Evolutionary conservation across 352 stramenopile species (phyloP).

Genomic region (Hyaloperonospora brassicae): DNA sequence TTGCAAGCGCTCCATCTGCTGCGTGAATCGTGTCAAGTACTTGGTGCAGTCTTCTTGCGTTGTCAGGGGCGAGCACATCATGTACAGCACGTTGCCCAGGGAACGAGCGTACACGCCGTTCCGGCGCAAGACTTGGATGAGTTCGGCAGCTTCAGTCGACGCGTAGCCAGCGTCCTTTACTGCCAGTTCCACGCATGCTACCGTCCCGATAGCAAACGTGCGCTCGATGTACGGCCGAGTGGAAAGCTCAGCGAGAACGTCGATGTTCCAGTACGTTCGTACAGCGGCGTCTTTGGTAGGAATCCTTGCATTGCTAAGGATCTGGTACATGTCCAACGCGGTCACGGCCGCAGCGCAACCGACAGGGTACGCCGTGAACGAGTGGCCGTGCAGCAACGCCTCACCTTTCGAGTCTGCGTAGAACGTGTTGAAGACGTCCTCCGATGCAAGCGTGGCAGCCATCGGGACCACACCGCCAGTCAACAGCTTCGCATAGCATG

Average conservation of each 20-base stretch:
- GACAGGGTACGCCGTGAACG: constrained; percentile 88
- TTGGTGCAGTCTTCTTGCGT: constrained; percentile 50
- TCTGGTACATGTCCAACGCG: constrained; percentile 83
- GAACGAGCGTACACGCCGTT: constrained; percentile 72
- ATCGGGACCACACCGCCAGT: constrained; percentile 86
- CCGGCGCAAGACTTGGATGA: constrained; percentile 52
- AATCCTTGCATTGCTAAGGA: constrained; percentile 33
- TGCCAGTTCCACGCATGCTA: constrained; percentile 63
- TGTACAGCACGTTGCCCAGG: constrained; percentile 77
- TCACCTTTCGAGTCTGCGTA: constrained; percentile 82
- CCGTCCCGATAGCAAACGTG: constrained; percentile 71
- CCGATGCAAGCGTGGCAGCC: constrained; percentile 76
- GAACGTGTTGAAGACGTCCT: constrained; percentile 88
- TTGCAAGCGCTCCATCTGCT: constrained; percentile 40
- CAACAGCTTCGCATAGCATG: constrained; percentile 88
- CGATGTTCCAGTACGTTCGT: constrained; percentile 54
- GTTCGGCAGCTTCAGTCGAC: constrained; percentile 48
- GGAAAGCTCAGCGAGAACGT: constrained; percentile 42
- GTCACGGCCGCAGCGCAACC: constrained; percentile 84
- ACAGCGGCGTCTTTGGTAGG: constrained; percentile 17
- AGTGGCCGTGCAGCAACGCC: constrained; percentile 86
- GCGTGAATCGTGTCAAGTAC: constrained; percentile 43
- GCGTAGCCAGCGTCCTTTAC: constrained; percentile 56
- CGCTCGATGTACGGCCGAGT: constrained; percentile 41
- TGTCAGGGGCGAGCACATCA: constrained; percentile 81